Base-by-base conservation (phyloP, 2,329 filamentous ascomycete genomes). In the Didymella exigua region DNA sequence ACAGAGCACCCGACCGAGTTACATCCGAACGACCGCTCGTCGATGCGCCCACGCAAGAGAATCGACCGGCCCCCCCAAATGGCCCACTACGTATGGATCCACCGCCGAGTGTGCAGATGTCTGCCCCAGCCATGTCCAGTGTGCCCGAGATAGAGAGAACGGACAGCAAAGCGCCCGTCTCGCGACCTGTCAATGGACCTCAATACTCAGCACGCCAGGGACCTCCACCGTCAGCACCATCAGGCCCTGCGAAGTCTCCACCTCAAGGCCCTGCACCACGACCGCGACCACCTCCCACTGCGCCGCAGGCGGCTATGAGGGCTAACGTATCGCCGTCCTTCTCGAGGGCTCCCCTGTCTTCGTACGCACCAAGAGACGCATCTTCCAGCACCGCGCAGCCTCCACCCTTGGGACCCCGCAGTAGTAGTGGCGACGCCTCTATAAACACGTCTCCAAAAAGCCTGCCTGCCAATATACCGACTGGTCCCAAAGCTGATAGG, bases 401-500 rank as follows among this genome's bases (percentile, higher is more conserved):
- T 14, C 37, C 56, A 7, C 46, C 52, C 4, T 54, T 61, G 10
- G 72, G 69, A 2, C 65, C 72, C 6, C 65, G 75, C 8, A 48
- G 56, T 40, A 51, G 56, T 29, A 60, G 58, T 30, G 61, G 61
- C 40, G 54, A 63, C 5, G 49, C 64, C 53, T 44, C 64, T 5
- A 61, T 67, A 26, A 74, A 62, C 43, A 74, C 74, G 2, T 76
- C 75, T 5, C 75, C 75, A 2, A 71, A 73, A 52, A 69, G 63
- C 34, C 49, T 71, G 18, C 70, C 69, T 36, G 66, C 66, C 23
- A 74, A 73, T 36, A 76, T 77, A 18, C 75, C 75, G 2, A 77
- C 75, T 27, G 75, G 75, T 3, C 75, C 76, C 7, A 75, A 76
- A 55, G 74, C 73, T 30, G 70, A 74, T 14, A 69, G 70, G 49